Conservation (phyloP, 305 asterid genomes). For the Solanum aculeatissimum region DNA sequence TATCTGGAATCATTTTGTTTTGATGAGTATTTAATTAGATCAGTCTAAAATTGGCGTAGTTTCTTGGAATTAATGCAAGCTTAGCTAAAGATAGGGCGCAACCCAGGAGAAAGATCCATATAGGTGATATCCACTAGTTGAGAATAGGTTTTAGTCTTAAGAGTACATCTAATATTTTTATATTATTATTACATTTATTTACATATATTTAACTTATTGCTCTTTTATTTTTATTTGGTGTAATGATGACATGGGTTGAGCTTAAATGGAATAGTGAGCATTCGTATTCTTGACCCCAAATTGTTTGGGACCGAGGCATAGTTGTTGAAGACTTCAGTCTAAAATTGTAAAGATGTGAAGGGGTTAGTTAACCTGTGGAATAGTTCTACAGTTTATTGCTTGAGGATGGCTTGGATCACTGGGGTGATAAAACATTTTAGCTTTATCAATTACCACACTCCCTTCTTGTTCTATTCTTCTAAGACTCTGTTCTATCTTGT, state of each 20-base stretch:
- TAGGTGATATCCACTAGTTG: neutral
- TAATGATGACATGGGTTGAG: neutral
- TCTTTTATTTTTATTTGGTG: neutral
- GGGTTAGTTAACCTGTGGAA: neutral
- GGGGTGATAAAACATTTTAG: neutral
- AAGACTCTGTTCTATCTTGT: neutral
- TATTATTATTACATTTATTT: neutral
- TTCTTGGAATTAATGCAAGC: neutral
- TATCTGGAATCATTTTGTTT: neutral
- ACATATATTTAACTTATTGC: neutral
- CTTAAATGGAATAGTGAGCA: neutral
- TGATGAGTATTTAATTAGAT: neutral
- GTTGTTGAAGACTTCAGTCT: neutral
- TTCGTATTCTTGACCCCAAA: neutral
- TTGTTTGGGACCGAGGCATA: neutral
- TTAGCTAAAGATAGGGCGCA: neutral
- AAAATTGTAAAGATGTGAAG: neutral
- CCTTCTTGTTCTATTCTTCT: neutral
- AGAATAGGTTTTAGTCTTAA: neutral
- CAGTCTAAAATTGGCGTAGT: neutral
- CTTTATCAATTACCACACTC: neutral
- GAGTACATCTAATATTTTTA: neutral
- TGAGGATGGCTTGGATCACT: neutral
- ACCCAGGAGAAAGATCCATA: neutral
- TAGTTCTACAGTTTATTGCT: neutral